Evolutionary conservation across 129 eudicot genomes (phyloP), one percentile per base, ranked within the genome.

Genomic region (Chrysanthemum seticuspe): DNA sequence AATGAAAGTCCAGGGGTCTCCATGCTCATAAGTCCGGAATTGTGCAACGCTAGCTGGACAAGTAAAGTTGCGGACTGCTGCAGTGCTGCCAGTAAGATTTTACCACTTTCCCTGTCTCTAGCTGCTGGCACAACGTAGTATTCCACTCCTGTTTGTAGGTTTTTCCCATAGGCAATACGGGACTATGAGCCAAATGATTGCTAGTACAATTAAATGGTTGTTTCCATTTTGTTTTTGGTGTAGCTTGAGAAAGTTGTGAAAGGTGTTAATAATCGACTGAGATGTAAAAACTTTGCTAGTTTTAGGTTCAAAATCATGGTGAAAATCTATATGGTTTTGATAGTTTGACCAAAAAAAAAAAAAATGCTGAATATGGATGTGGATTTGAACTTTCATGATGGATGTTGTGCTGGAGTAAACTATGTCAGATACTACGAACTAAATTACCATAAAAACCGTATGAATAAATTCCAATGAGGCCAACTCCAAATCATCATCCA

Each of bases 1-100:
- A 11, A 63, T 48, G 71, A 78, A 58, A n/a, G 49, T 74, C 40
- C 74, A 15, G 0, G 77, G 71, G n/a, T 51, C 55, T 45, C 65
- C 83, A 1, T 31, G 4, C 1, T 48, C 70, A 13, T 63, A 62
- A 25, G 31, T 68, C 15, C 11, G 21, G 55, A 2, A 61, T 40
- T 72, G 72, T 13, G 50, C 14, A 13, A 52, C 57, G 6, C 57
- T 6, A 15, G 14, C 57, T 13, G 16, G 57, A 15, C 15, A 13
- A 12, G 15, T 13, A 12, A 11, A 36, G 45, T 52, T 52, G 57
- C 13, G 18, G 4, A 52, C 6, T 27, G 4, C 29, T 25, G 29
- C 29, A 25, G 29, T 52, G 18, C 6, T 12, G 57, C 57, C 18
- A 13, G 6, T 52, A 52, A 13, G 15, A 13, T 11, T 52, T 3